Evolutionary conservation across 208 protist genomes (phyloP), one percentile per base, ranked within the genome.

Genomic region (Crithidia expoeki): DNA sequence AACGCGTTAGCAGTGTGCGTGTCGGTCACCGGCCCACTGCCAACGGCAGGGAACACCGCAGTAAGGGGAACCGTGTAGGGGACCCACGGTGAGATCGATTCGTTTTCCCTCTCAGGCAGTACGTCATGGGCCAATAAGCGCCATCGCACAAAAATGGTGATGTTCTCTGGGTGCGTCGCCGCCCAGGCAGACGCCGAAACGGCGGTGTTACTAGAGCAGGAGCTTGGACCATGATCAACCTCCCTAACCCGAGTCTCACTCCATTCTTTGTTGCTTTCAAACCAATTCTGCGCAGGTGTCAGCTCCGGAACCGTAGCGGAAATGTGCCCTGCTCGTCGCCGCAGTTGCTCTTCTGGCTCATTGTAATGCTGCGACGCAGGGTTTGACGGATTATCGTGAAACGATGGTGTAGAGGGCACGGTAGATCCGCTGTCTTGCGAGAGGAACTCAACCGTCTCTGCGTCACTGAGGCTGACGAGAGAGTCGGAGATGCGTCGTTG

Each of bases 371-470:
- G n/a, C 1, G 33, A 40, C 33, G 21, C 17, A 17, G 55, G 33
- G 5, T 16, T 34, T 1, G 38, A 21, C 11, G 47, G 25, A 25
- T 23, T 44, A 5, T 33, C n/a, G 16, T 23, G 34, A 17, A 25
- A 47, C 23, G 61, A 30, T 19, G 58, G 53, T 19, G 64, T 56
- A 2, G 49, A 21, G 12, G 72, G 68, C 5, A 62, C 10, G 9
- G 72, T 77, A 2, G 72, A 77, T 55, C 53, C 53, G 72, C 72
- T 77, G 72, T 77, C 72, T 36, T 70, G 56, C 16, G 72, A 72
- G 30, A 72, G 40, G 4, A 17, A 1, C n/a, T 77, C 72, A 9
- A 62, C 49, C 12, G 72, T 77, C 32, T 77, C 72, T 0, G 72
- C 65, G 2, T 66, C 72, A 19, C 64, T 57, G 10, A 71, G 33